Base-by-base conservation (phyloP, 495 filamentous ascomycete species). In the Aspergillus affinis region DNA sequence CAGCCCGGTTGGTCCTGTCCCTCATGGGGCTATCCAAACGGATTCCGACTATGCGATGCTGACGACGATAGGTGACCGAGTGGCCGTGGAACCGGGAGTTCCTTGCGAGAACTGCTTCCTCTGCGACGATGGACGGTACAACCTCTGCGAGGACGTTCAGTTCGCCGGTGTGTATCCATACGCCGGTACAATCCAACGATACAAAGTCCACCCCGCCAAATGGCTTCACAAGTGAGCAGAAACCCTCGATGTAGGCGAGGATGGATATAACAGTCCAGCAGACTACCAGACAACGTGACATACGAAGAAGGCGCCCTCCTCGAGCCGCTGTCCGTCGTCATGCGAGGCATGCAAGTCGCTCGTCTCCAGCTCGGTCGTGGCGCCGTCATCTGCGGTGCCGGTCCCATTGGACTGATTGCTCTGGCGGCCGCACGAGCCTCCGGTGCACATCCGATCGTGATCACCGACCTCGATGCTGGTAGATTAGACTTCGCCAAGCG, bases 41-140 rank as follows among this genome's bases (percentile, higher is more conserved):
- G n/a, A 29, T 27, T 58, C 46, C 13, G 36, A 12, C 46, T 18
- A 2, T 2, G 2, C 23, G n/a, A 20, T 20, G 5, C 19, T 49
- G 48, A 41, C 13, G 36, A 15, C 36, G n/a, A 36, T 4, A 62
- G 90, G 90, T 21, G 90, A 93, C 69, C 80, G 81, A 27, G 88
- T 93, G 2, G 90, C 88, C 0, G 78, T 92, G 13, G 90, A 93
- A 70, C 87, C 89, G 48, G 90, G 90, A 19, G 74, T 89, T n/a
- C 88, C 89, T 0, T 93, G 89, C 65, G 80, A 79, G 45, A 45
- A 76, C 18, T 93, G 90, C 65, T 82, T 82, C 36, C 68, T 87
- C 23, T 93, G 90, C 64, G 58, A 66, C 27, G 78, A 80, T 30
- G 88, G 88, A 2, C 77, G 89, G 10, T 93, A 93, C 64, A 93